Conservation (phyloP, 805 yeast genomes). For the Yarrowia sp. region DNA sequence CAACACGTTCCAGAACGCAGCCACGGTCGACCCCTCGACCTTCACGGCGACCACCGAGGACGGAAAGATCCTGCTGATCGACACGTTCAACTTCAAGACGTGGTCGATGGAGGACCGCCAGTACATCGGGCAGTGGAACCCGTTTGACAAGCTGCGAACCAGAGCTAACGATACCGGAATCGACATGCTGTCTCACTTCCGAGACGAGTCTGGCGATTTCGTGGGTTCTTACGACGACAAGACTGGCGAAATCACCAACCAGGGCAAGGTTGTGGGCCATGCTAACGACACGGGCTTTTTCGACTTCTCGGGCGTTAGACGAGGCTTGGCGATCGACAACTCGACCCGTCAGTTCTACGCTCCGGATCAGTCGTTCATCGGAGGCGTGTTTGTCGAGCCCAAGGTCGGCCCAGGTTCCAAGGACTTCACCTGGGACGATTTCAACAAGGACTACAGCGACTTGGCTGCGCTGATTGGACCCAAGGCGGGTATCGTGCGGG, state of each 20-base stretch:
- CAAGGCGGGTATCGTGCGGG: slow-evolving; percentile 20
- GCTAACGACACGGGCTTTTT: slow-evolving; percentile 21
- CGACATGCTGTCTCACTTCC: background rate
- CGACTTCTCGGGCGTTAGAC: background rate
- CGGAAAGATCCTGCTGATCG: slow-evolving; percentile 8
- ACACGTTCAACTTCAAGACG: slow-evolving; percentile 10
- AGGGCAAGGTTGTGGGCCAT: slow-evolving; percentile 3
- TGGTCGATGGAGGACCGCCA: slow-evolving; percentile 22
- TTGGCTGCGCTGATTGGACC: background rate
- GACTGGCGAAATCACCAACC: slow-evolving; percentile 1
- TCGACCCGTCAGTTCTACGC: slow-evolving; percentile 9
- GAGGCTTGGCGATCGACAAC: slow-evolving; percentile 13
- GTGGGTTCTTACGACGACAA: background rate
- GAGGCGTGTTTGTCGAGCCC: slow-evolving; percentile 15
- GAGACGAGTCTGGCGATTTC: slow-evolving; percentile 15
- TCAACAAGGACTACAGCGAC: slow-evolving; percentile 21
- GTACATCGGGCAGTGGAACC: slow-evolving; percentile 22
- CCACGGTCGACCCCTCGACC: slow-evolving; percentile 2
- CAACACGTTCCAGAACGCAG: slow-evolving; percentile 20
- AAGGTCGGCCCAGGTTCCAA: slow-evolving; percentile 18
- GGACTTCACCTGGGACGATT: background rate
- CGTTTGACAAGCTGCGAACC: slow-evolving; percentile 5
- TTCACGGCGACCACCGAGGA: slow-evolving; percentile 11
- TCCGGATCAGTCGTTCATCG: slow-evolving; percentile 22
- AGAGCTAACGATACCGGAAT: background rate